phyloP scores from a whole-genome alignment of 495 filamentous ascomycete genomes.

The Tuber aestivum region DNA sequence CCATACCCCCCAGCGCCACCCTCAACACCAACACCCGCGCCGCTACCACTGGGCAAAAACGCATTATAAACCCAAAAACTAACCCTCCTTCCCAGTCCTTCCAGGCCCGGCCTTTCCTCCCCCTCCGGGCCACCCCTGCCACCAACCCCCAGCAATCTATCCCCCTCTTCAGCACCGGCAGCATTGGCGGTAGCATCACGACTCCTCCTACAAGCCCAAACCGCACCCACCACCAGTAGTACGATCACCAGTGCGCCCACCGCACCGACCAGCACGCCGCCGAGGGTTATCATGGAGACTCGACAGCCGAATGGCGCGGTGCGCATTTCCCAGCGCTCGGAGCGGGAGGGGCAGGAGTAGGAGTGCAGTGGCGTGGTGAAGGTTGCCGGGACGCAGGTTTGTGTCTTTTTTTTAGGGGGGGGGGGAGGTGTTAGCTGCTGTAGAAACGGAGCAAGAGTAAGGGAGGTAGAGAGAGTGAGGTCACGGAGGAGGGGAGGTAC shows the following conservation, averaged over 20 bases:
- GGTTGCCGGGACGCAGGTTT: conserved; percentile 50
- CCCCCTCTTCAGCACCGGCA: background rate
- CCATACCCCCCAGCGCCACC: conserved; percentile 23
- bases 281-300: conserved; percentile 52
- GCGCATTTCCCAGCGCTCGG: conserved; percentile 52
- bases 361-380: conserved; percentile 49
- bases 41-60: background rate
- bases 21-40: background rate
- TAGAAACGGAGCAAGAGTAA: background rate
- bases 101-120: conserved; percentile 9
- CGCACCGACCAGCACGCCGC: conserved; percentile 36
- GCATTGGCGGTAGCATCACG: background rate
- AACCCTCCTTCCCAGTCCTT: conserved; percentile 18
- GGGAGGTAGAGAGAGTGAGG: background rate
- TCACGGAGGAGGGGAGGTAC: background rate
- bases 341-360: conserved; percentile 48
- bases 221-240: conserved; percentile 17
- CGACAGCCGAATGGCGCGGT: conserved; percentile 49
- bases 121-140: background rate
- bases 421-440: background rate
- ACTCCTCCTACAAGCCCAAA: conserved; percentile 8
- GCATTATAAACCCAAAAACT: conserved; percentile 34
- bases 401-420: conserved; percentile 39
- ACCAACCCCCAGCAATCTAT: background rate
- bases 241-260: background rate